phyloP scores from a whole-genome alignment of 2,329 filamentous ascomycete species.

The Phialophora chinensis region DNA sequence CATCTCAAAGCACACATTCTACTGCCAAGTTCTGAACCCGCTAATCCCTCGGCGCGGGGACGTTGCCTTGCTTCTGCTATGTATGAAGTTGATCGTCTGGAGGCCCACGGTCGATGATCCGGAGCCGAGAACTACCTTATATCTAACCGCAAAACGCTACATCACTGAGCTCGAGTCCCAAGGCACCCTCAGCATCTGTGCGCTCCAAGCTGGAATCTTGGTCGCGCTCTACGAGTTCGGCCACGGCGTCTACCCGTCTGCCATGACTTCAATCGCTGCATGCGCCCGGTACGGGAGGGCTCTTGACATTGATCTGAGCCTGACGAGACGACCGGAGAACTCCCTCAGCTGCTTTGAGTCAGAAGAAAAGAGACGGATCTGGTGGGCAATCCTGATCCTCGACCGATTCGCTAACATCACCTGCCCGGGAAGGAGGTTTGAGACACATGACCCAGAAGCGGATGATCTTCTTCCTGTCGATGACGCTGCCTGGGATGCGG shows the following conservation, averaged over 20 bases:
- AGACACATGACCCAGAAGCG: constrained; percentile 8
- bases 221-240: constrained; percentile 43
- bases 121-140: constrained; percentile 27
- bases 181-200: constrained; percentile 37
- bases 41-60: constrained; percentile 26
- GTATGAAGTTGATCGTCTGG: constrained; percentile 21
- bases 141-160: constrained; percentile 31
- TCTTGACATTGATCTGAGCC: constrained; percentile 25
- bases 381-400: constrained; percentile 42
- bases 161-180: constrained; percentile 34
- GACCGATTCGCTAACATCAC: constrained; percentile 38
- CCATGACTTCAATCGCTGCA: constrained; percentile 39
- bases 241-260: constrained; percentile 45
- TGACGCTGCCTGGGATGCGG: constrained; percentile 6
- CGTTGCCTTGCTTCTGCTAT: constrained; percentile 11
- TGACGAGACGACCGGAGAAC: constrained; percentile 17
- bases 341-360: constrained; percentile 22
- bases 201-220: constrained; percentile 42
- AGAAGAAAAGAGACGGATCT: constrained; percentile 40
- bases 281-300: constrained; percentile 30
- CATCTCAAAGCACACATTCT: constrained; percentile 38
- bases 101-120: constrained; percentile 8
- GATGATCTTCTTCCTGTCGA: constrained; percentile 9
- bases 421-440: constrained; percentile 5
- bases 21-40: constrained; percentile 28